Conservation (phyloP, 495 filamentous ascomycete species). For the Neurospora sp. region DNA sequence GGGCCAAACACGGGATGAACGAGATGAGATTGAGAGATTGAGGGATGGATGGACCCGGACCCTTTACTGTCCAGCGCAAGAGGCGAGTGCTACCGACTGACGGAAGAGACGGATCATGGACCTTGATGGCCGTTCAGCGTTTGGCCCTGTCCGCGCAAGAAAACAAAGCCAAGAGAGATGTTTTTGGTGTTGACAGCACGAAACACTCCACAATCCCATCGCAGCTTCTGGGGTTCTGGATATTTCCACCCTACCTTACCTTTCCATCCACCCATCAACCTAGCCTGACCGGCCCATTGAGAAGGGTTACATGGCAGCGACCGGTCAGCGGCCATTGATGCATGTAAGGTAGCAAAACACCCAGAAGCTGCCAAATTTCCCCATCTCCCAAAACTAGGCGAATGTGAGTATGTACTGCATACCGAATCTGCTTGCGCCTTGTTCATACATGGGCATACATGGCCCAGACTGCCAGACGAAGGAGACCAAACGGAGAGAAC, state of each 20-base stretch:
- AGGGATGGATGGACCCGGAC: not conserved
- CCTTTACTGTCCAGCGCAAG: not conserved
- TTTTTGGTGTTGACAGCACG: not conserved
- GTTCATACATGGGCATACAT: not conserved
- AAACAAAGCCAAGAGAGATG: not conserved
- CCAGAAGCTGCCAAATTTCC: not conserved
- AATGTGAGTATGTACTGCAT: not conserved
- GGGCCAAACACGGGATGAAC: not conserved
- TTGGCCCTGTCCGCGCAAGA: not conserved
- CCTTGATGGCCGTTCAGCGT: not conserved
- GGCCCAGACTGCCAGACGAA: not conserved
- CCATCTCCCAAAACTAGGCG: not conserved
- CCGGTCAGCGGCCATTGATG: not conserved
- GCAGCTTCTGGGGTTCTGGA: not conserved
- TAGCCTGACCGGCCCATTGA: not conserved
- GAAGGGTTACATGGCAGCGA: not conserved
- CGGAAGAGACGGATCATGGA: not conserved
- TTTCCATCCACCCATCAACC: not conserved
- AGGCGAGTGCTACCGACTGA: not conserved
- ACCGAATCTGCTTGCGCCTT: not conserved
- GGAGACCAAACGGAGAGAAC: not conserved
- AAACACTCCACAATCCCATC: not conserved
- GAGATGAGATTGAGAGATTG: not conserved
- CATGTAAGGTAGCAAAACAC: not conserved
- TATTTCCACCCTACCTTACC: not conserved